These are phyloP conservation scores for Chloroidium sp. DNA, from an alignment of 163 green algal genomes.

Conservation along the genomic window DNA sequence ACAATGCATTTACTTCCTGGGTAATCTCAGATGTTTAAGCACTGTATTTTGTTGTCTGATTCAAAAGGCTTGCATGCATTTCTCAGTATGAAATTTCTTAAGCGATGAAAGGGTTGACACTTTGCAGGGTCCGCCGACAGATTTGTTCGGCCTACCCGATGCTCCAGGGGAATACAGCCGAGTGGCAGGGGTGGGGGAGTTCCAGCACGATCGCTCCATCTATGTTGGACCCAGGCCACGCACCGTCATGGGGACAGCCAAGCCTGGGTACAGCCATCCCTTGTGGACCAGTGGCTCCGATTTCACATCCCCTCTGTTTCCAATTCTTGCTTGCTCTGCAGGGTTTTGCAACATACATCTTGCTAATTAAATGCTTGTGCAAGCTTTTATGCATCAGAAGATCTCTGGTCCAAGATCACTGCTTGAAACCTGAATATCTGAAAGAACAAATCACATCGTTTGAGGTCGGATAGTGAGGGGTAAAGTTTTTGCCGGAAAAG, in stretches of 20 bases:
- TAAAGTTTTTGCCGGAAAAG: too few relatives aligned
- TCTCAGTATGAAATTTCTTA: too few relatives aligned
- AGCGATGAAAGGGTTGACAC: not conserved
- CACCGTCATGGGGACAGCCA: constrained; percentile 23
- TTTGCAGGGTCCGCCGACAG: not conserved
- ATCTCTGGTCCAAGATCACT: too few relatives aligned
- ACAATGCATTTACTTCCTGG: not conserved
- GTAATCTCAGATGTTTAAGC: not conserved
- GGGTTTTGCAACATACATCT: too few relatives aligned
- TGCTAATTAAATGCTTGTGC: too few relatives aligned
- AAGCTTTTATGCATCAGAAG: too few relatives aligned
- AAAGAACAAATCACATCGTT: too few relatives aligned
- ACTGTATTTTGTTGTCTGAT: not conserved
- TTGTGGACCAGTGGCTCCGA: not conserved
- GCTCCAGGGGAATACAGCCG: constrained; percentile 30
- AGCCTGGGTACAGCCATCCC: constrained; percentile 15
- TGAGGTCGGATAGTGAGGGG: too few relatives aligned
- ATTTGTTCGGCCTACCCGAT: not conserved
- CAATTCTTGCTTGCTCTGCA: too few relatives aligned
- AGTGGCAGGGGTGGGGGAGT: constrained; percentile 29
- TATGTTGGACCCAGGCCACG: constrained; percentile 46
- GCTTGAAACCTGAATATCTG: too few relatives aligned
- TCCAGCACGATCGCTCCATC: constrained; percentile 31
- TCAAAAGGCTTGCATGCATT: not conserved
- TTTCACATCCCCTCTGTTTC: too few relatives aligned